Evolutionary conservation across 169 alveolate species (phyloP), one percentile per base, ranked within the genome.

Genomic region (Plasmodium fragile): DNA sequence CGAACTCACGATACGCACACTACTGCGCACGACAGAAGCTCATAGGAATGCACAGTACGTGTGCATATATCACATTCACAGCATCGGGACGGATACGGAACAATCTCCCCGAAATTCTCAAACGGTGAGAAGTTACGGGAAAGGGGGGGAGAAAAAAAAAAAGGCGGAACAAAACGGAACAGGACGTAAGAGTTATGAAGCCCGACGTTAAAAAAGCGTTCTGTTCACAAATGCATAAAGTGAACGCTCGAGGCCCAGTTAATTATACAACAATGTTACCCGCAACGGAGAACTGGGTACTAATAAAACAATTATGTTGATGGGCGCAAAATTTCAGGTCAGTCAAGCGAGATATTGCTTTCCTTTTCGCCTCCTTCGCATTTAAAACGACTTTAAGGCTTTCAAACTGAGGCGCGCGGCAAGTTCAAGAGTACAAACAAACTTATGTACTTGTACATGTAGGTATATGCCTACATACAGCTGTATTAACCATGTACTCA

Each of bases 31-130:
- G 59, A 18, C 41, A 45, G 30, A 3, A 28, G 65, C 49, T 55
- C 2, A 18, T 28, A 82, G 8, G 28, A 8, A 22, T 32, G 45
- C 71, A 39, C 41, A 82, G 43, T 53, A 55, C 69, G 18, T 52
- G 69, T 52, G 69, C 69, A 81, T 39, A 81, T 81, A 81, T 81
- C 59, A 52, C 55, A 18, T 65, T 28, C 25, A 65, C 39, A 65
- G 36, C 75, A 65, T 65, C 11, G 75, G 36, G n/a, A 65, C 75
- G 41, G 75, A 7, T 65, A 65, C 16, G 36, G 30, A 65, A 65
- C 34, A 22, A 22, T 65, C 0, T 25, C 36, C 36, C 75, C 30
- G 13, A 25, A 65, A 65, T 65, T 65, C 39, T n/a, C 30, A 22
- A 65, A 65, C 75, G 36, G n/a, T 0, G n/a, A 65, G 75, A 13